phyloP scores from a whole-genome alignment of 352 stramenopile genomes.

The Pelagophyceae sp. region DNA sequence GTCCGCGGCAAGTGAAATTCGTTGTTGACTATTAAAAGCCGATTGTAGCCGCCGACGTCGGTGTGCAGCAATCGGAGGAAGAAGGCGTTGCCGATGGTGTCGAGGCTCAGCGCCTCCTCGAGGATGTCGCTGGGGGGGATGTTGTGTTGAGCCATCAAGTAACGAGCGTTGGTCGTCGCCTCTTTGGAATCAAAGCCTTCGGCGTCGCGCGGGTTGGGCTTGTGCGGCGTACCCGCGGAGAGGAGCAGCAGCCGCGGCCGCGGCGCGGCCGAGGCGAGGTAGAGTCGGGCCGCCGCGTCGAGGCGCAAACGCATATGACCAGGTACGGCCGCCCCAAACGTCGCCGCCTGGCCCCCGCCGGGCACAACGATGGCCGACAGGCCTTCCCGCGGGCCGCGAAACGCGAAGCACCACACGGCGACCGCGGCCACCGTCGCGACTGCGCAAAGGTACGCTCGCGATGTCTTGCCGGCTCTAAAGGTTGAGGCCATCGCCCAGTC shows the following conservation, averaged over 20 bases:
- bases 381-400: background rate
- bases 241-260: background rate
- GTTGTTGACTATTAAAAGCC: slow-evolving; percentile 1
- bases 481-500: too few species aligned
- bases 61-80: background rate
- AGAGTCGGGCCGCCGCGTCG: background rate
- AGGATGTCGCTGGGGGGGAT: background rate
- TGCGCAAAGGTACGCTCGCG: too few species aligned
- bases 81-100: slow-evolving; percentile 18
- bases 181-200: background rate
- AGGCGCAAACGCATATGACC: background rate
- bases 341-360: background rate
- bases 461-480: too few species aligned
- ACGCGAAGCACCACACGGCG: background rate
- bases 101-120: background rate
- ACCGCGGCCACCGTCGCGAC: too few species aligned
- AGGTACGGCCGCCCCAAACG: background rate
- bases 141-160: background rate
- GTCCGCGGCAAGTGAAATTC: slow-evolving; percentile 3
- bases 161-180: background rate
- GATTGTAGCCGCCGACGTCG: background rate
- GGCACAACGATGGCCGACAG: slow-evolving; percentile 9
- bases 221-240: slow-evolving; percentile 6
- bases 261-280: background rate
- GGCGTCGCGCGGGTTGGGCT: background rate